phyloP scores from a whole-genome alignment of 768 basidiomycete genomes.

The Dioszegia crocea region DNA sequence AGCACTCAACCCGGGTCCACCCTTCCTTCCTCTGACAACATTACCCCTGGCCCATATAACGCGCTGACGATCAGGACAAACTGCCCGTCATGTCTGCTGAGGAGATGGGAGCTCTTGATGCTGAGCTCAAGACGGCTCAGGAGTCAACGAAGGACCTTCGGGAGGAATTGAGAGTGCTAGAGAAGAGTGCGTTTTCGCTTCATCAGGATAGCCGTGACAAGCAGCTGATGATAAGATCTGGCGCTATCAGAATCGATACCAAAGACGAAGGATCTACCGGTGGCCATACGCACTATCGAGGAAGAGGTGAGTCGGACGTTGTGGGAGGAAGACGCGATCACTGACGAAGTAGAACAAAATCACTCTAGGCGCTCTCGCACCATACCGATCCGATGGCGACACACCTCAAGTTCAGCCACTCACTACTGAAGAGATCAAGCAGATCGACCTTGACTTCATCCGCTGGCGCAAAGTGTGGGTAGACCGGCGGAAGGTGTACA shows the following conservation, averaged over 20 bases:
- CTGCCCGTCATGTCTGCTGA: constrained; percentile 63
- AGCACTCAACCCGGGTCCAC: background rate
- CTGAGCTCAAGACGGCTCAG: constrained; percentile 27
- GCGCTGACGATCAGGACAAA: constrained; percentile 54
- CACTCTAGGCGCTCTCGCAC: constrained; percentile 24
- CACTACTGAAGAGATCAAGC: constrained; percentile 65
- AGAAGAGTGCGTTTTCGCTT: background rate
- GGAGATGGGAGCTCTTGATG: constrained; percentile 60
- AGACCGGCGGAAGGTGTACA: constrained; percentile 69
- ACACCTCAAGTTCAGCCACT: constrained; percentile 45
- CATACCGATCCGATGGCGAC: constrained; percentile 21
- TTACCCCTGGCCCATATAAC: background rate
- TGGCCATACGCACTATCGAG: constrained; percentile 56
- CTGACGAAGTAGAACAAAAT: constrained; percentile 25
- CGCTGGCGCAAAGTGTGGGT: constrained; percentile 81
- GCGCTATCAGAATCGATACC: constrained; percentile 62
- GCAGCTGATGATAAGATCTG: constrained; percentile 55
- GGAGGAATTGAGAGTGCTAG: constrained; percentile 8
- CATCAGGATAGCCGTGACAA: background rate
- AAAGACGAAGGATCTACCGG: constrained; percentile 64
- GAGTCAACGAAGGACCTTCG: constrained; percentile 21
- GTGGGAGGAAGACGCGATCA: background rate
- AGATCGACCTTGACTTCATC: constrained; percentile 68
- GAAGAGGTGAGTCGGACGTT: constrained; percentile 55
- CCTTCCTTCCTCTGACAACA: background rate